Percentiles rank a stretch among this genome's conserved stretches.
phyloP scores from a whole-genome alignment of 176 grass and related monocot genomes.

The Microstegium vimineum region DNA sequence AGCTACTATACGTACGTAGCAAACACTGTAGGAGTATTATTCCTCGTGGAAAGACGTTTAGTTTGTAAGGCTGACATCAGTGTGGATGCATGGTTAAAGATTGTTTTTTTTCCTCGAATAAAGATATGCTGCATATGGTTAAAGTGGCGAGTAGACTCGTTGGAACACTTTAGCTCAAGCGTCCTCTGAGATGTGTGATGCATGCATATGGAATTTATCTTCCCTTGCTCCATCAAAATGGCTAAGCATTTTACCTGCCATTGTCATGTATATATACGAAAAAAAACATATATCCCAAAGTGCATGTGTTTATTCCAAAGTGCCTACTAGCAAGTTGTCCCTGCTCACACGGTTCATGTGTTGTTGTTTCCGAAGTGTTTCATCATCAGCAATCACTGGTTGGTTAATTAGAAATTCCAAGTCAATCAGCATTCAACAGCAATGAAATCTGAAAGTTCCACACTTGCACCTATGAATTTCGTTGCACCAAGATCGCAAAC shows the following conservation, averaged over 20 bases:
- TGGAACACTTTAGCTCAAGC: background rate
- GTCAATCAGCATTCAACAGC: background rate
- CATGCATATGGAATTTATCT: background rate
- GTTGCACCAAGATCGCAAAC: background rate
- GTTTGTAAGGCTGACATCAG: conserved; percentile 27
- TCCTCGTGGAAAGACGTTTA: conserved; percentile 18
- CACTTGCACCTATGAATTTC: background rate
- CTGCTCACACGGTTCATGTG: too few species aligned
- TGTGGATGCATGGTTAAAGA: conserved; percentile 36
- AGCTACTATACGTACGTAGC: background rate
- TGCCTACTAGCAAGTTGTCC: too few species aligned
- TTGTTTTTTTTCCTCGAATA: background rate
- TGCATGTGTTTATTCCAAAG: too few species aligned
- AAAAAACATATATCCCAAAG: too few species aligned
- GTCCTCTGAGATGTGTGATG: background rate
- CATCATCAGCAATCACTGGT: background rate
- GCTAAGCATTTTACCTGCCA: background rate
- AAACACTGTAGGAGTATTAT: background rate
- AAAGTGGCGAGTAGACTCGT: background rate
- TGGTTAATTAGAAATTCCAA: background rate
- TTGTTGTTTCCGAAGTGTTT: too few species aligned
- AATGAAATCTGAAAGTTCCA: background rate
- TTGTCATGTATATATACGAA: background rate
- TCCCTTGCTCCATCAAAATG: background rate
- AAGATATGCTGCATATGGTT: background rate